Conservation (phyloP, 805 yeast genomes). For the Nakazawaea ernobii region DNA sequence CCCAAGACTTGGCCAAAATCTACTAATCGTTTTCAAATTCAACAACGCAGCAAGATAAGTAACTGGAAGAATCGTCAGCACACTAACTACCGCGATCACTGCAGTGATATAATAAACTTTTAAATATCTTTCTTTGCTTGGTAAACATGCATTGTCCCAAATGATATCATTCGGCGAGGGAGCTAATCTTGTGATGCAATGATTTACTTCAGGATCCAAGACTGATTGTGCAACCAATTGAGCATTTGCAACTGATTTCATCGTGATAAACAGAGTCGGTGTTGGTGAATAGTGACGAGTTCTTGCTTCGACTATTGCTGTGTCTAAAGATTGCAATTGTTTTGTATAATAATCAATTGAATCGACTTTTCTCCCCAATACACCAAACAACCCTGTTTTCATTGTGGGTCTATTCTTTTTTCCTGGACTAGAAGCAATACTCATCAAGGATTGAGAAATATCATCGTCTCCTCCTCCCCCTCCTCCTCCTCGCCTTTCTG, state of each 20-base stretch:
- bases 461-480: not conserved
- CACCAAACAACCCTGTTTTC: conserved; percentile 53
- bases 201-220: conserved; percentile 82
- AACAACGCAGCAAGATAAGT: conserved; percentile 78
- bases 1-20: conserved; percentile 81
- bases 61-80: conserved; percentile 77
- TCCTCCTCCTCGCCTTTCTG: not conserved
- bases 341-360: conserved; percentile 74
- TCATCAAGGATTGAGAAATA: conserved; percentile 10
- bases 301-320: conserved; percentile 61
- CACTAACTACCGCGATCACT: conserved; percentile 61
- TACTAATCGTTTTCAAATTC: conserved; percentile 70
- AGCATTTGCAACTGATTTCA: conserved; percentile 93
- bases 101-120: conserved; percentile 62
- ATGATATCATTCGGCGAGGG: conserved; percentile 96
- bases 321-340: conserved; percentile 63
- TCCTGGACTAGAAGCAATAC: conserved; percentile 9
- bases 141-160: conserved; percentile 85
- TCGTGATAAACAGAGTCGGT: conserved; percentile 88
- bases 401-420: conserved; percentile 53
- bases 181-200: conserved; percentile 75
- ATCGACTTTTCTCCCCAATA: conserved; percentile 68
- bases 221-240: conserved; percentile 97
- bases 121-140: conserved; percentile 63
- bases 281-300: conserved; percentile 70